A percentile compares a stretch with the other conserved stretches of the same genome.
Evolutionary conservation across 129 eudicot species (phyloP).

Genomic region (Solidago caesia): DNA sequence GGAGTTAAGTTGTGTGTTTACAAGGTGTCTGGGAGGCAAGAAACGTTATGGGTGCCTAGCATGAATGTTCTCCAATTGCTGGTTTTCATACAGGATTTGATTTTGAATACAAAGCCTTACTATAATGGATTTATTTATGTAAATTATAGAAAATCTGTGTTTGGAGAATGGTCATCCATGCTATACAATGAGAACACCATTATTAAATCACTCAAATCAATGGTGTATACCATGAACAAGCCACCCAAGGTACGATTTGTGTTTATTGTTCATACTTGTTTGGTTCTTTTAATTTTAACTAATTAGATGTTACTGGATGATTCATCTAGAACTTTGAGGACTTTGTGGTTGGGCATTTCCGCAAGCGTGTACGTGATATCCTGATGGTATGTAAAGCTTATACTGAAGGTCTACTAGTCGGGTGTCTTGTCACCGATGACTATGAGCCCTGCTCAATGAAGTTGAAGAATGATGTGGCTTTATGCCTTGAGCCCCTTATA

Average conservation of each 20-base stretch:
- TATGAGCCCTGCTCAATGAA: neutral
- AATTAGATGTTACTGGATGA: neutral
- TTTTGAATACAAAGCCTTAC: neutral
- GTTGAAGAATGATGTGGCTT: neutral
- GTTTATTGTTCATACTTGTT: neutral
- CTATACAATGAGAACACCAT: conserved; percentile 42
- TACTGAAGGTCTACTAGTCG: neutral
- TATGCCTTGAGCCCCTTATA: neutral
- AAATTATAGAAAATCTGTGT: neutral
- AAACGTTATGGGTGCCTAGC: neutral
- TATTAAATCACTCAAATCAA: conserved; percentile 42
- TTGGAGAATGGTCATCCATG: conserved; percentile 30
- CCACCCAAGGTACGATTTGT: conserved; percentile 57
- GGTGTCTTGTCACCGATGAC: neutral
- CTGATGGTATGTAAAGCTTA: neutral
- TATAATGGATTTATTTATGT: neutral
- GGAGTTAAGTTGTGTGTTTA: neutral
- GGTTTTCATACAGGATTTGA: neutral
- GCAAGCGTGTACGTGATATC: neutral
- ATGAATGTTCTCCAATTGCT: neutral
- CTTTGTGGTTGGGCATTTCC: neutral
- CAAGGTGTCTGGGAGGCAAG: neutral
- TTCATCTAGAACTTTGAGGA: neutral
- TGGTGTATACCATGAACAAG: conserved; percentile 41
- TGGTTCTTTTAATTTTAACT: neutral